phyloP scores from a whole-genome alignment of 1,284 basidiomycete species.

The Melampsora occidentalis region DNA sequence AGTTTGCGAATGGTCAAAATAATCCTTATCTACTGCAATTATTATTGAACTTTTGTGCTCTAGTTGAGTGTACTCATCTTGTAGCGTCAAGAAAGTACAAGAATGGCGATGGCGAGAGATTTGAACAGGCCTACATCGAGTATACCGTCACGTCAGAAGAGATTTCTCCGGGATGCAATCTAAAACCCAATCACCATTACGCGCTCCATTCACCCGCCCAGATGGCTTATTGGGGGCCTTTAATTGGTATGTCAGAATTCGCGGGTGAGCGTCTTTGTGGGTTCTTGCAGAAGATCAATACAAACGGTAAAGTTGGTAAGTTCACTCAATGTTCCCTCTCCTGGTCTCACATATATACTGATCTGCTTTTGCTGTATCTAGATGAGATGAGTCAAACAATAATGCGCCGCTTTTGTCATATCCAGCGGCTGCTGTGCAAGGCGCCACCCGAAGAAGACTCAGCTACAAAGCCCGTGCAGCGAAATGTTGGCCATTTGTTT shows the following conservation, averaged over 20 bases:
- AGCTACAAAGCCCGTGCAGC: not conserved
- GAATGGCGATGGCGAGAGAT: not conserved
- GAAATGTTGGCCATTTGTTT: not conserved
- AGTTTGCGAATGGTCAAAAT: no score
- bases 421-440: not conserved
- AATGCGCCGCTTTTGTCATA: not conserved
- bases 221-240: slow-evolving; percentile 5
- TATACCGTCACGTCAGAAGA: not conserved
- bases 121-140: not conserved
- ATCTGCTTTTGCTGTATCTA: not conserved
- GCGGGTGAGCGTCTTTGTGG: slow-evolving; percentile 5
- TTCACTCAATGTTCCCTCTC: no score
- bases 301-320: slow-evolving; percentile 21
- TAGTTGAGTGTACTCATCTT: slow-evolving; percentile 15
- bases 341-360: not conserved
- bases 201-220: not conserved
- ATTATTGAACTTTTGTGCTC: not conserved
- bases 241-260: slow-evolving; percentile 2
- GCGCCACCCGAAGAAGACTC: not conserved
- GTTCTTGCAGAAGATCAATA: slow-evolving; percentile 15
- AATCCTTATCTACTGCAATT: not conserved
- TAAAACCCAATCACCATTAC: slow-evolving; percentile 24
- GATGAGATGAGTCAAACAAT: not conserved
- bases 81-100: not conserved
- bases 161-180: not conserved